Base-by-base conservation (phyloP, 192 early-diverging fungal species). In the Coemansia sp. region DNA sequence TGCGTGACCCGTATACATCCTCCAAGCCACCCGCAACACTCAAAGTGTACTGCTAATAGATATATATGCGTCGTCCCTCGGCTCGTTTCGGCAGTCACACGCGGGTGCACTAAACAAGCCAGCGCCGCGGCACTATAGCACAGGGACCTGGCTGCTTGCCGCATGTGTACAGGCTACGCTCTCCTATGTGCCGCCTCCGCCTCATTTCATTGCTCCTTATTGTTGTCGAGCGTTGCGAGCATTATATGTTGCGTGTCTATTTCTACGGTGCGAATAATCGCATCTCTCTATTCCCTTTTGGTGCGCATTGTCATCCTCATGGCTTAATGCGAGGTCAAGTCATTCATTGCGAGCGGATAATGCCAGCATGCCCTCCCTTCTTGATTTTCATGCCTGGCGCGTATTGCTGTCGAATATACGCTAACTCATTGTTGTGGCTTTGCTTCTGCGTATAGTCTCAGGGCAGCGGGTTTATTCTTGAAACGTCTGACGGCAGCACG, bases 381-480 rank as follows among this genome's bases (percentile, higher is more conserved):
- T 59, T 34, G 56, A 36, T 59, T 59, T 24, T 59, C n/a, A 8
- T 59, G 27, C 35, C 36, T 59, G 56, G 56, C 56, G 56, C 56
- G 34, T 59, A 36, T 34, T 36, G 56, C 56, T 13, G 56, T 21
- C 35, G 33, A 59, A 59, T 59, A 59, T 59, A 36, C 35, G 56
- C 56, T 35, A 36, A 35, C 35, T 19, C 29, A 59, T 59, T 59
- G 56, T 59, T 59, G 56, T 59, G 29, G 27, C 13, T 37, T 16
- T 36, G 46, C 37, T 35, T 65, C 46, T 36, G 19, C 46, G 46
- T 61, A 8, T 82, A 82, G 79, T 65, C 79, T 54, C 79, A 82
- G 62, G 79, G 79, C 17, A 77, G 65, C 67, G 66, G 68, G 39
- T 74, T 82, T 74, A 37, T 70, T 64, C 71, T 82, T 37, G 79